Evolutionary conservation across 1,284 basidiomycete species (phyloP).

Genomic region (Cryptococcus sp.): DNA sequence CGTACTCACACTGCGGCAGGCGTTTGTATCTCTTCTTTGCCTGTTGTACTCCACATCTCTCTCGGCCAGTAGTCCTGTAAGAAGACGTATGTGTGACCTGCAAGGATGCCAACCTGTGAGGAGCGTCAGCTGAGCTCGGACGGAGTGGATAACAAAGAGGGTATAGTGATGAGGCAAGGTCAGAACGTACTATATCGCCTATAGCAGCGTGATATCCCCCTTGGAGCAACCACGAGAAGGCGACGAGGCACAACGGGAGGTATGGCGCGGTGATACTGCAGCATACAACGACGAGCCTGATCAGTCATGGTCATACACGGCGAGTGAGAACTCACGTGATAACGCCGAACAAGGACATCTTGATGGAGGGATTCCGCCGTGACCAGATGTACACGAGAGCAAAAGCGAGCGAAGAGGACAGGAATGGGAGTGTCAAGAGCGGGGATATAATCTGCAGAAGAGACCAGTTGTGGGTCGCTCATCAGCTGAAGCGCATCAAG

Average conservation of each 20-base stretch:
- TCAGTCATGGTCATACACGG: background rate
- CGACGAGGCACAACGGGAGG: constrained; percentile 85
- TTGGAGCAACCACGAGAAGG: constrained; percentile 83
- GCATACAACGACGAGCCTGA: constrained; percentile 5
- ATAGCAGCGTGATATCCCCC: constrained; percentile 82
- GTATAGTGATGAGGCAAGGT: background rate
- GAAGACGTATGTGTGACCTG: constrained; percentile 91
- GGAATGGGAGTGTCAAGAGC: constrained; percentile 82
- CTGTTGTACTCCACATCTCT: constrained; percentile 65
- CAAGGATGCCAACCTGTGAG: constrained; percentile 68
- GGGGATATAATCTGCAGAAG: constrained; percentile 71
- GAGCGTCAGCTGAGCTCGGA: constrained; percentile 8
- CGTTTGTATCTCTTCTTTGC: constrained; percentile 65
- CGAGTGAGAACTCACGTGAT: constrained; percentile 60
- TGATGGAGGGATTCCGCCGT: constrained; percentile 84
- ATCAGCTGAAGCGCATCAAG: constrained; percentile 4
- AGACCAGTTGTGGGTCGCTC: background rate
- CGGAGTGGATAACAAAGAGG: too few relatives aligned
- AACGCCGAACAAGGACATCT: constrained; percentile 93
- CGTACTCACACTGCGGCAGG: constrained; percentile 73
- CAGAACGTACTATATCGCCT: constrained; percentile 67
- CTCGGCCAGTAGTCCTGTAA: constrained; percentile 90
- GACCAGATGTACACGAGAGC: constrained; percentile 98
- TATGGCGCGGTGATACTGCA: constrained; percentile 84
- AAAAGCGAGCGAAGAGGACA: constrained; percentile 67